Evolutionary conservation across 2,329 filamentous ascomycete species (phyloP).

Genomic region (Polytolypa hystricis): DNA sequence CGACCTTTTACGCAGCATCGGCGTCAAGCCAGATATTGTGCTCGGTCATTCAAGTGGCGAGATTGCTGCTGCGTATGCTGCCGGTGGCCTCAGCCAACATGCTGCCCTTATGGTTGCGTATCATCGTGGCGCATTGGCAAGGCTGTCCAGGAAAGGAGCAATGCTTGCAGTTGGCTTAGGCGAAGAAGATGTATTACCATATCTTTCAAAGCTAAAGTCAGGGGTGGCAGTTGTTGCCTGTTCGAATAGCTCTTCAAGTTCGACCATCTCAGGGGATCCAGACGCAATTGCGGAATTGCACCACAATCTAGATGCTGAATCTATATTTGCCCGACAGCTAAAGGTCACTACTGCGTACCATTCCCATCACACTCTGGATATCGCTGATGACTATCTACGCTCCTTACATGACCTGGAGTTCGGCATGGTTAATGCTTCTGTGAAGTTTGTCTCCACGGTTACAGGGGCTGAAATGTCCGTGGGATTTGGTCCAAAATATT

Average conservation of each 20-base stretch:
- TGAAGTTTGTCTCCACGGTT: conserved; percentile 2
- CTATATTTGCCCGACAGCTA: conserved; percentile 3
- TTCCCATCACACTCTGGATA: conserved; percentile 11
- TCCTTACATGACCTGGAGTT: background rate
- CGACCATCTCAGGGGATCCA: conserved; percentile 22
- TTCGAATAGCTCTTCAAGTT: conserved; percentile 5
- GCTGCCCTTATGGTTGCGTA: background rate
- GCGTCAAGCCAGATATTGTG: conserved; percentile 1
- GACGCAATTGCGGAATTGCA: conserved; percentile 23
- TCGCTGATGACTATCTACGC: background rate
- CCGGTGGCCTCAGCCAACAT: background rate
- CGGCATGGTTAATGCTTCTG: background rate
- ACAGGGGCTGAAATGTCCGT: background rate
- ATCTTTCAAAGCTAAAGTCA: background rate
- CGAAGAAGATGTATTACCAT: background rate
- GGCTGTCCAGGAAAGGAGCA: background rate
- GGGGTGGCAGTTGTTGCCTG: conserved; percentile 8
- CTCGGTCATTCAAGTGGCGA: conserved; percentile 1
- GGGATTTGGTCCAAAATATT: conserved; percentile 13
- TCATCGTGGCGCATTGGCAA: conserved; percentile 2
- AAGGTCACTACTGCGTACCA: conserved; percentile 10
- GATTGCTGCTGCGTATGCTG: conserved; percentile 4
- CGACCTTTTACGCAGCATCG: background rate
- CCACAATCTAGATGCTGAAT: background rate
- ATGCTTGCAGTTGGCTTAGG: conserved; percentile 1